Evolutionary conservation across 441 rosid genomes (phyloP).

Genomic region (Pelargonium citronellum): DNA sequence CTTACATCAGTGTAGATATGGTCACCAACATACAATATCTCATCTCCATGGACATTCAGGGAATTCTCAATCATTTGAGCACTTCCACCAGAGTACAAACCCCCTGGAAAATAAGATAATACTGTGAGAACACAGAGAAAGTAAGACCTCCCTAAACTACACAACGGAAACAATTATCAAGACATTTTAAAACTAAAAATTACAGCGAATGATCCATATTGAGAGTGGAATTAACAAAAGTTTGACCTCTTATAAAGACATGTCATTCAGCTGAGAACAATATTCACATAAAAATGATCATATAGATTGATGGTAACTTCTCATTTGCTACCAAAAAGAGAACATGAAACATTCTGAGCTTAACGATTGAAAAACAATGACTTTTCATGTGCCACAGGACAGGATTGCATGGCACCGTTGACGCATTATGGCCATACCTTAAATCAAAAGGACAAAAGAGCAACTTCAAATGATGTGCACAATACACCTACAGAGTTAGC

Average conservation of each 20-base stretch:
- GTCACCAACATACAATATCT: slow-evolving; percentile 88
- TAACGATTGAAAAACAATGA: neutral
- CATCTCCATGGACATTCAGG: slow-evolving; percentile 81
- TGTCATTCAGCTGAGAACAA: neutral
- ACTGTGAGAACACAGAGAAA: neutral
- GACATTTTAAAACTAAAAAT: neutral
- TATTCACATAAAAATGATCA: neutral
- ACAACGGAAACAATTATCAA: neutral
- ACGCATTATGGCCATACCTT: no score
- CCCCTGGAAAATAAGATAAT: slow-evolving; percentile 43
- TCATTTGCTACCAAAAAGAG: neutral
- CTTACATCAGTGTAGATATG: slow-evolving; percentile 97
- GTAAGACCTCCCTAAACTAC: neutral
- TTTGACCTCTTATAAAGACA: neutral
- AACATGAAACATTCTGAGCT: neutral
- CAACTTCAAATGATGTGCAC: neutral
- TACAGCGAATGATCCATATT: neutral
- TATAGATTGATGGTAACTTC: neutral
- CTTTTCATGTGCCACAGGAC: neutral
- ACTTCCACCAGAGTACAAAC: slow-evolving; percentile 92
- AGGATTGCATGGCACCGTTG: neutral
- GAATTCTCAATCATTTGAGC: slow-evolving; percentile 96
- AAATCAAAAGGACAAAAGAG: neutral
- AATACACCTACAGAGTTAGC: neutral
- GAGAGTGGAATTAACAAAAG: neutral